Conservation (phyloP, 2,329 filamentous ascomycete genomes). For the Byssothecium circinans region DNA sequence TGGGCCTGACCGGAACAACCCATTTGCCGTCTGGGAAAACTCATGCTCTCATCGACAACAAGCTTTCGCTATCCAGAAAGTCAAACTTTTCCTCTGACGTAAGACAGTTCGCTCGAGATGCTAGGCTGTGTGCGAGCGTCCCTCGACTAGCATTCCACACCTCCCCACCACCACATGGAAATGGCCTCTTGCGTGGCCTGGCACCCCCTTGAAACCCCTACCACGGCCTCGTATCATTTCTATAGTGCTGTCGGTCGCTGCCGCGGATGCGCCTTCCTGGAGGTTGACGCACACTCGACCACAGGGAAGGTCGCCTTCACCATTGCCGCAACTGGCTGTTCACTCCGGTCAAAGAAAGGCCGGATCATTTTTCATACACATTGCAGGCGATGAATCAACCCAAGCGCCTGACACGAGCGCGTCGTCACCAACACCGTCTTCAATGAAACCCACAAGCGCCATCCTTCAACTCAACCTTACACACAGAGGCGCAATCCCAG, state of each 20-base stretch:
- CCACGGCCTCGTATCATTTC: too few species aligned
- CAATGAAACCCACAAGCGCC: too few species aligned
- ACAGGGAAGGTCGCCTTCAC: too few species aligned
- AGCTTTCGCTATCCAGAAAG: background rate
- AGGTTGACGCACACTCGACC: background rate
- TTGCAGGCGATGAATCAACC: background rate
- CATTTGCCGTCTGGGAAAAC: background rate
- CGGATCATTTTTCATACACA: background rate
- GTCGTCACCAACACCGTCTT: background rate
- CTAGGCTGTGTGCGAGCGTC: background rate
- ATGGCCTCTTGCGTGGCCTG: too few species aligned
- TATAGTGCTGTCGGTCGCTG: background rate
- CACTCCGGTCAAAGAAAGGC: background rate
- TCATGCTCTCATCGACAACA: background rate
- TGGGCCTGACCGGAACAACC: background rate
- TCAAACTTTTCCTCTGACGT: conserved; percentile 3
- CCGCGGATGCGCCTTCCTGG: background rate
- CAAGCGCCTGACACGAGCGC: background rate
- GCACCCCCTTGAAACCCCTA: too few species aligned
- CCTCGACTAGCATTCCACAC: background rate
- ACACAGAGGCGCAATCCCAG: too few species aligned
- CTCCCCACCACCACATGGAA: background rate
- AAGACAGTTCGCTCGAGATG: background rate
- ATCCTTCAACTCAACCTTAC: too few species aligned
- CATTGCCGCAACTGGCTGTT: too few species aligned